phyloP scores from a whole-genome alignment of 2,329 filamentous ascomycete genomes.

The Xylaria sp. region DNA sequence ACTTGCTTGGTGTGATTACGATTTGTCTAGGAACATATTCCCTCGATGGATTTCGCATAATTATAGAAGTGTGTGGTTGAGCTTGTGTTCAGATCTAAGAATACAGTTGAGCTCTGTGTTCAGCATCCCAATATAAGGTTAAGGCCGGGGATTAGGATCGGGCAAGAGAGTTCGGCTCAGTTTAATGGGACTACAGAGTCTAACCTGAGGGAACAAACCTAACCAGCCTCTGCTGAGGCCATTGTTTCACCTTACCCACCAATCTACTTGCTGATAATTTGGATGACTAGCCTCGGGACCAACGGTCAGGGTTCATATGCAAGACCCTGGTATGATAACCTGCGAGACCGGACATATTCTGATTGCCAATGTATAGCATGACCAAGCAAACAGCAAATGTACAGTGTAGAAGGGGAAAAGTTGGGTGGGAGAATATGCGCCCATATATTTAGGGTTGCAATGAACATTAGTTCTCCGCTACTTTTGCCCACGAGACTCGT shows the following conservation, averaged over 20 bases:
- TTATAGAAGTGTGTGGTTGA: too few relatives aligned
- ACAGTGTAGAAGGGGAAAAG: neutral
- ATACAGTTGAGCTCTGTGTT: neutral
- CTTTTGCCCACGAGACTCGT: constrained; percentile 7
- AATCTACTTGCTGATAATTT: neutral
- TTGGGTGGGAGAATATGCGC: constrained; percentile 6
- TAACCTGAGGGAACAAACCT: neutral
- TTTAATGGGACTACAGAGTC: neutral
- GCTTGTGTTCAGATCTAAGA: neutral
- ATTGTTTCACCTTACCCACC: too few relatives aligned
- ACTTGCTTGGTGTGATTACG: too few relatives aligned
- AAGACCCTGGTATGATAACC: too few relatives aligned
- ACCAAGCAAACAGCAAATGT: neutral
- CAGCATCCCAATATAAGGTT: neutral
- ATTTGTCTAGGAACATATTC: neutral
- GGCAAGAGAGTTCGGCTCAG: neutral
- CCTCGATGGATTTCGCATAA: neutral
- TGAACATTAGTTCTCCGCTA: neutral
- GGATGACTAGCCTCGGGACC: neutral
- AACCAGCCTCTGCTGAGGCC: too few relatives aligned
- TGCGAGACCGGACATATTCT: constrained; percentile 1
- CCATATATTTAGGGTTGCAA: neutral
- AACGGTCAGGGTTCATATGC: neutral
- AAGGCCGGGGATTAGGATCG: neutral
- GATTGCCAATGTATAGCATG: constrained; percentile 1